Evolutionary conservation across 192 early-diverging fungal genomes (phyloP).

Genomic region (Gonapodya prolifera): DNA sequence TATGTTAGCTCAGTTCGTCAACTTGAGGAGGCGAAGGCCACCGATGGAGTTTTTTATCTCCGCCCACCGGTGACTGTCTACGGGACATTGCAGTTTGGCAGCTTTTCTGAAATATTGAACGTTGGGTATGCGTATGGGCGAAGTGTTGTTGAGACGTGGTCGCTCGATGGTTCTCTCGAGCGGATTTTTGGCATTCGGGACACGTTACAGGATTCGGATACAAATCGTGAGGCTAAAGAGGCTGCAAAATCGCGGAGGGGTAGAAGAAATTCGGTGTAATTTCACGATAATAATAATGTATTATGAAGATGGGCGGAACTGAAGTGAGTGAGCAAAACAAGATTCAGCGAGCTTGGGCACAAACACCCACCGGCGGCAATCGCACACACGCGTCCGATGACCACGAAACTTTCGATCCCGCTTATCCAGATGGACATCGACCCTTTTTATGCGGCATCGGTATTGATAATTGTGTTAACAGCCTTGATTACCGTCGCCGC

Average conservation of each 20-base stretch:
- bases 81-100: constrained; percentile 83
- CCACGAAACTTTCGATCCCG: no score
- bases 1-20: constrained; percentile 77
- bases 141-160: constrained; percentile 69
- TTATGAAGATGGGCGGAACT: no score
- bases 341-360: no score
- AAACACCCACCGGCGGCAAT: no score
- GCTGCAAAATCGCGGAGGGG: background rate
- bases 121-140: constrained; percentile 76
- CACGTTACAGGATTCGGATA: background rate
- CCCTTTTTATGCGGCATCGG: background rate
- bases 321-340: no score
- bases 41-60: constrained; percentile 64
- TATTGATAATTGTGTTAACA: background rate
- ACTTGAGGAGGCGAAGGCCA: constrained; percentile 78
- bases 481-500: background rate
- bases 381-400: no score
- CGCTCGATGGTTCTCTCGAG: constrained; percentile 51
- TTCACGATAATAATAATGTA: no score
- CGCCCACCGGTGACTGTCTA: constrained; percentile 76
- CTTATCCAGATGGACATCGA: no score
- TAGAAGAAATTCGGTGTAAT: background rate
- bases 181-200: constrained; percentile 28
- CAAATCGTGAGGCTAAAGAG: background rate
- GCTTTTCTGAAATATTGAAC: constrained; percentile 74